These are phyloP conservation scores for Albatrellus sp. DNA, from an alignment of 1,284 basidiomycete species.

Conservation along the genomic window DNA sequence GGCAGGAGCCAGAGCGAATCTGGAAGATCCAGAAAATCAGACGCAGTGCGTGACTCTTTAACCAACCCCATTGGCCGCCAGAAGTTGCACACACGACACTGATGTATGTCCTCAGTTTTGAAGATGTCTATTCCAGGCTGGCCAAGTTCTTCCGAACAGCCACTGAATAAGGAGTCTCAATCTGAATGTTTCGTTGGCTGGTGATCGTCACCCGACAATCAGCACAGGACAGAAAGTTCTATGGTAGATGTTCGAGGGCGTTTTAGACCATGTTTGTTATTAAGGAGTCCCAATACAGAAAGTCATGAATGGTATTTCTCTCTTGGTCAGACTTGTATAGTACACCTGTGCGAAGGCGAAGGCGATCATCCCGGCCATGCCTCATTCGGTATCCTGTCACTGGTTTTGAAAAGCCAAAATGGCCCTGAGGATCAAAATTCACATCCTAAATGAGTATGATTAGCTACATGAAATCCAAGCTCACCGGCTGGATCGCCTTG, in stretches of 20 bases:
- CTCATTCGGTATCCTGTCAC: conserved; percentile 1
- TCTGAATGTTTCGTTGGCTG: too few species aligned
- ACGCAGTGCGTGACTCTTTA: conserved; percentile 34
- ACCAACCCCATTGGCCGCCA: not conserved
- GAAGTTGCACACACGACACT: too few species aligned
- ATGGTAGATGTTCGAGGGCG: too few species aligned
- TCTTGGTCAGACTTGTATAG: not conserved
- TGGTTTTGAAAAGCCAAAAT: conserved; percentile 52
- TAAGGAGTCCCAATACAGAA: too few species aligned
- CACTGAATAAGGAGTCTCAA: not conserved
- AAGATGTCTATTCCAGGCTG: conserved; percentile 49
- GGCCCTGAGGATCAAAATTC: conserved; percentile 26
- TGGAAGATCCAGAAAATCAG: conserved; percentile 50
- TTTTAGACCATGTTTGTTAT: too few species aligned
- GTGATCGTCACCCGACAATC: too few species aligned
- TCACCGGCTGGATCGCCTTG: conserved; percentile 49
- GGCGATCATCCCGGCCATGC: conserved; percentile 1
- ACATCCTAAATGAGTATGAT: too few species aligned
- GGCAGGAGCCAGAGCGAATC: conserved; percentile 58
- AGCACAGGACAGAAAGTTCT: too few species aligned
- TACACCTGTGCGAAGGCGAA: not conserved
- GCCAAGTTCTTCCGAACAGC: conserved; percentile 34
- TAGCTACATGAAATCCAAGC: conserved; percentile 7
- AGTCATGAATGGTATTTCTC: too few species aligned
- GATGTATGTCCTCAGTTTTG: conserved; percentile 25